phyloP scores from a whole-genome alignment of 1,284 basidiomycete species.

The Ceratobasidium papillatum region DNA sequence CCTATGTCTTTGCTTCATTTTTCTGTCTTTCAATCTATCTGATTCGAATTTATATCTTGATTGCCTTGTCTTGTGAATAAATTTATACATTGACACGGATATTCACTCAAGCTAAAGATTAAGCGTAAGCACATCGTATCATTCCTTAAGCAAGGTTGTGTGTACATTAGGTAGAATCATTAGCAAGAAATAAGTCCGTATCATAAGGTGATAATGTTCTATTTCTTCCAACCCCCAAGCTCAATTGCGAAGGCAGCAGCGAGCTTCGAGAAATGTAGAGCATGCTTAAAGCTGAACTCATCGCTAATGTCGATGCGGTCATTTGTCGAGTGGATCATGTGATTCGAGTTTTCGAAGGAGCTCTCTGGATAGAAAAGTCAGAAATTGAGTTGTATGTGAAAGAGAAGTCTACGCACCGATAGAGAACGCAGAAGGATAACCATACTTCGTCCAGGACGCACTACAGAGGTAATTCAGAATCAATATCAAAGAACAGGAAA shows the following conservation, averaged over 20 bases:
- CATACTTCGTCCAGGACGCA: conserved; percentile 86
- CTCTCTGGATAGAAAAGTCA: conserved; percentile 62
- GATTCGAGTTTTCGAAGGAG: conserved; percentile 76
- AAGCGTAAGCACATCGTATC: background rate
- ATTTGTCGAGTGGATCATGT: conserved; percentile 80
- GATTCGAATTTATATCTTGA: background rate
- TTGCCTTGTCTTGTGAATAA: conserved; percentile 26
- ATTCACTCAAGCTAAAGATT: background rate
- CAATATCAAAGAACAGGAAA: conserved; percentile 45
- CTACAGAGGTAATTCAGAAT: conserved; percentile 55
- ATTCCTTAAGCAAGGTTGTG: no score
- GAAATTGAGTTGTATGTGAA: conserved; percentile 42
- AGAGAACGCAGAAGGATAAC: conserved; percentile 84
- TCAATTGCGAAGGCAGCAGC: conserved; percentile 86
- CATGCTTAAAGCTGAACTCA: conserved; percentile 86
- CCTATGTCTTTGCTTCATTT: background rate
- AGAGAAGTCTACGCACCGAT: conserved; percentile 64
- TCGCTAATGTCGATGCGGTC: conserved; percentile 85
- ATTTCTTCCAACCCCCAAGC: conserved; percentile 65
- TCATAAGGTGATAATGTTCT: background rate
- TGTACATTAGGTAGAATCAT: background rate
- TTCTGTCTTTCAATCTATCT: background rate
- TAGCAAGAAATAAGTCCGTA: background rate
- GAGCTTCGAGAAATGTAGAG: conserved; percentile 90
- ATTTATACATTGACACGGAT: background rate